phyloP scores from a whole-genome alignment of 345 rosid genomes.

The Eucalyptus guilfoylei region DNA sequence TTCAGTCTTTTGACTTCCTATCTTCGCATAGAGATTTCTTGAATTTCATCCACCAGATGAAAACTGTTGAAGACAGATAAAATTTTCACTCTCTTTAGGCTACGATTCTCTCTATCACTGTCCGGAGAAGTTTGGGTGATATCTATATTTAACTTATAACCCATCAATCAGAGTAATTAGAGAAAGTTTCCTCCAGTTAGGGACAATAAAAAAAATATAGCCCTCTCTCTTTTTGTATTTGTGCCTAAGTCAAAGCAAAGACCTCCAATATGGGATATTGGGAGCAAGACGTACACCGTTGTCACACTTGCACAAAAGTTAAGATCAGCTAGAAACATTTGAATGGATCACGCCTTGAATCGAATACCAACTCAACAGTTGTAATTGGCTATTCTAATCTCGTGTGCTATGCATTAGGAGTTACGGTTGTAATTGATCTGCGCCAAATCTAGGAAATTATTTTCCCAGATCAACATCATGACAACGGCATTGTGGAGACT shows the following conservation, averaged over 20 bases:
- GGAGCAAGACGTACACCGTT: not conserved
- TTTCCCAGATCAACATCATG: not conserved
- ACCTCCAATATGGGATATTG: not conserved
- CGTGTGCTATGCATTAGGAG: not conserved
- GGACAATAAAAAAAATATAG: not conserved
- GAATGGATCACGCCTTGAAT: not conserved
- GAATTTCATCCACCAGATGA: not conserved
- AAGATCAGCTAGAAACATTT: not conserved
- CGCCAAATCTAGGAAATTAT: not conserved
- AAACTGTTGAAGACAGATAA: not conserved
- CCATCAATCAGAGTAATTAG: not conserved
- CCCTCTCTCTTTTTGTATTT: not conserved
- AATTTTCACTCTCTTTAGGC: not conserved
- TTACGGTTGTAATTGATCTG: not conserved
- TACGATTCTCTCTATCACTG: not conserved
- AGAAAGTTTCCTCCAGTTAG: not conserved
- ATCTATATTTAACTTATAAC: not conserved
- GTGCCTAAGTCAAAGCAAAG: not conserved
- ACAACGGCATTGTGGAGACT: not conserved
- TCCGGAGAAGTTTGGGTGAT: not conserved
- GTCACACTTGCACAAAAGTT: not conserved
- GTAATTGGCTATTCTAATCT: not conserved
- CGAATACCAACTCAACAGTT: not conserved
- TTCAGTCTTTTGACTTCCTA: not conserved
- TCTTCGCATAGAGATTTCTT: not conserved